A percentile compares a stretch with the other conserved stretches of the same genome.
These are phyloP conservation scores for Kalmusia sp. DNA, from an alignment of 2,329 filamentous ascomycete genomes.

Conservation along the genomic window DNA sequence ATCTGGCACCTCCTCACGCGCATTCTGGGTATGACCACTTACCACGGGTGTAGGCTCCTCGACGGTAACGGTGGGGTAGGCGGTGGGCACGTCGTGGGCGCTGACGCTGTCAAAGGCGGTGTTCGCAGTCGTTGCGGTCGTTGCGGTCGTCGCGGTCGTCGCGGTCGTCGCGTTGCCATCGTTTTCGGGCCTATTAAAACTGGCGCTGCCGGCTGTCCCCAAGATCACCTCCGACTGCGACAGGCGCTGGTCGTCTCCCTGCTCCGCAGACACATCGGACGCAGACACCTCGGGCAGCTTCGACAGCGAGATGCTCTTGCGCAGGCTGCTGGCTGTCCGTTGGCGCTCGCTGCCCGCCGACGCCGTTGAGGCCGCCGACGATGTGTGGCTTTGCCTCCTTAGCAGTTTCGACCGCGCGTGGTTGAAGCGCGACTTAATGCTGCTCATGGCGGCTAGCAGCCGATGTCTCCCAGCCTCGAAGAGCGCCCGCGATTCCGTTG, in stretches of 20 bases:
- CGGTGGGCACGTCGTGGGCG: slow-evolving; percentile 14
- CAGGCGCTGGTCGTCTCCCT: slow-evolving; percentile 22
- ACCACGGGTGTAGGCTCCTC: slow-evolving; percentile 45
- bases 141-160: no score
- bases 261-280: slow-evolving; percentile 14
- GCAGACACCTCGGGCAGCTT: slow-evolving; percentile 35
- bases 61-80: slow-evolving; percentile 36
- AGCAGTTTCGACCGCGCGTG: slow-evolving; percentile 39
- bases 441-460: slow-evolving; percentile 39
- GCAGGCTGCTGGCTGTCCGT: slow-evolving; percentile 25
- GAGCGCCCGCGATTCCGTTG: slow-evolving; percentile 3
- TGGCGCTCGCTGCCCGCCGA: slow-evolving; percentile 34
- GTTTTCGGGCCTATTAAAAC: slow-evolving; percentile 17
- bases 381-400: slow-evolving; percentile 33
- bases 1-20: no score
- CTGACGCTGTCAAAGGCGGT: slow-evolving; percentile 16
- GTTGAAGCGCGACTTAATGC: slow-evolving; percentile 42
- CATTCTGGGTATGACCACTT: no score
- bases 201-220: slow-evolving; percentile 18
- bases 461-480: slow-evolving; percentile 24
- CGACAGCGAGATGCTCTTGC: slow-evolving; percentile 39
- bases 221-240: slow-evolving; percentile 33
- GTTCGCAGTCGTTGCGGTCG: neutral
- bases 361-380: slow-evolving; percentile 26
- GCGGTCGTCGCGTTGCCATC: no score